Conservation (phyloP, 2,329 filamentous ascomycete species). For the Chaetomiaceae sp. region DNA sequence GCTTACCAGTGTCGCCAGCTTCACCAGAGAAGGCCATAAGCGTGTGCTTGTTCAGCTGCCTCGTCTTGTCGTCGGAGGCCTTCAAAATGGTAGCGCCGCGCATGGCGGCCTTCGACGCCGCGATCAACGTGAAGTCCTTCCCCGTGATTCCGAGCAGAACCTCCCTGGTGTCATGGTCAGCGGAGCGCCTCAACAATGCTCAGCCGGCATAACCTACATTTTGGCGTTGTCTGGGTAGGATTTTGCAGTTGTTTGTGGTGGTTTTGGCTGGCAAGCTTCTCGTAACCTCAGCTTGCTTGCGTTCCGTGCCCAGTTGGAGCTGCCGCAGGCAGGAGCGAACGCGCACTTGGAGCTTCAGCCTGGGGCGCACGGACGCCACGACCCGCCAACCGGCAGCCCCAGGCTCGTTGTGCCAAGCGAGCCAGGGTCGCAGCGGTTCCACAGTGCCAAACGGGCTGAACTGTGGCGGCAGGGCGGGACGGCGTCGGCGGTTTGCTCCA, state of each 20-base stretch:
- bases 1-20: conserved; percentile 83
- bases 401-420: too few species aligned
- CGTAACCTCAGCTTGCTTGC: background rate
- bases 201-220: conserved; percentile 24
- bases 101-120: conserved; percentile 97
- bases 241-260: conserved; percentile 11
- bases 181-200: background rate
- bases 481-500: conserved; percentile 20
- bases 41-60: conserved; percentile 85
- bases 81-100: conserved; percentile 95
- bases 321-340: conserved; percentile 21
- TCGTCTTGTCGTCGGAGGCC: conserved; percentile 92
- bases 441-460: conserved; percentile 5
- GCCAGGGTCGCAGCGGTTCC: background rate
- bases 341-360: conserved; percentile 18
- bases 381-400: conserved; percentile 3
- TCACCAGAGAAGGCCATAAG: conserved; percentile 94
- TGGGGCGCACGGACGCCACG: conserved; percentile 9
- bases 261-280: conserved; percentile 17
- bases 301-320: conserved; percentile 11
- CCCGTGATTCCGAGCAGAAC: conserved; percentile 96
- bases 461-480: conserved; percentile 15
- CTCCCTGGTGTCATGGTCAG: conserved; percentile 59
- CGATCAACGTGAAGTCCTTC: conserved; percentile 98
- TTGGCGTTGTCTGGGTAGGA: conserved; percentile 18